These are phyloP conservation scores for Castanea mollissima DNA, from an alignment of 306 rosid genomes.

Conservation along the genomic window DNA sequence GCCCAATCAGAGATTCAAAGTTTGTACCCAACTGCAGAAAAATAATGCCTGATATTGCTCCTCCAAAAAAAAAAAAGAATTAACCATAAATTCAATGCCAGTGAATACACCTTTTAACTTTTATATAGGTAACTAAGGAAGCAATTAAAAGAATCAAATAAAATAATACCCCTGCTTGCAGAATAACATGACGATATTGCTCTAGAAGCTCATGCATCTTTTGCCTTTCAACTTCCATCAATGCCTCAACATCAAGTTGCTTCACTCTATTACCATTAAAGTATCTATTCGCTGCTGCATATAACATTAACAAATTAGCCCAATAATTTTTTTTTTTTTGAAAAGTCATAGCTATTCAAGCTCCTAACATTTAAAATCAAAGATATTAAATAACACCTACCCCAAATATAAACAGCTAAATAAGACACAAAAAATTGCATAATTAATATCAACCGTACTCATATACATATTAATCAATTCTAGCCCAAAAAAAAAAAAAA, in stretches of 20 bases:
- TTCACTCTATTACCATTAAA: slow-evolving; percentile 27
- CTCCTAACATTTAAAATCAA: slow-evolving; percentile 1
- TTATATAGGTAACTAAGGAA: slow-evolving; percentile 3
- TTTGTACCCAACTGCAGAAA: slow-evolving; percentile 7
- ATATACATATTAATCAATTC: too few relatives aligned
- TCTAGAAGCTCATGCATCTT: slow-evolving; percentile 49
- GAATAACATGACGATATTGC: slow-evolving; percentile 52
- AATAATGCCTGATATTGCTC: slow-evolving; percentile 12
- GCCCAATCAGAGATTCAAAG: slow-evolving; percentile 15
- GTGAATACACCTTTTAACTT: not conserved
- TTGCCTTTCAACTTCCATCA: slow-evolving; percentile 37
- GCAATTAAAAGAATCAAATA: slow-evolving; percentile 13
- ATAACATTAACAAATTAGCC: not conserved
- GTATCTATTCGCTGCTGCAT: slow-evolving; percentile 47
- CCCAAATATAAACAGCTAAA: slow-evolving; percentile 1
- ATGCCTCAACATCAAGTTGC: slow-evolving; percentile 29
- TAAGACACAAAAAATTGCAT: not conserved
- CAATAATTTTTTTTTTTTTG: not conserved
- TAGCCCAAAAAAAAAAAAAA: too few relatives aligned
- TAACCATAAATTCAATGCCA: not conserved
- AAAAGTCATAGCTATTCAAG: not conserved
- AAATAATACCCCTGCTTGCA: slow-evolving; percentile 50
- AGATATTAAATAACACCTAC: slow-evolving; percentile 7
- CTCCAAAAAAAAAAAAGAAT: slow-evolving; percentile 6
- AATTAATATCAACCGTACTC: too few relatives aligned